Conservation (phyloP, 2,329 filamentous ascomycete species). For the Aaosphaeria arxii region DNA sequence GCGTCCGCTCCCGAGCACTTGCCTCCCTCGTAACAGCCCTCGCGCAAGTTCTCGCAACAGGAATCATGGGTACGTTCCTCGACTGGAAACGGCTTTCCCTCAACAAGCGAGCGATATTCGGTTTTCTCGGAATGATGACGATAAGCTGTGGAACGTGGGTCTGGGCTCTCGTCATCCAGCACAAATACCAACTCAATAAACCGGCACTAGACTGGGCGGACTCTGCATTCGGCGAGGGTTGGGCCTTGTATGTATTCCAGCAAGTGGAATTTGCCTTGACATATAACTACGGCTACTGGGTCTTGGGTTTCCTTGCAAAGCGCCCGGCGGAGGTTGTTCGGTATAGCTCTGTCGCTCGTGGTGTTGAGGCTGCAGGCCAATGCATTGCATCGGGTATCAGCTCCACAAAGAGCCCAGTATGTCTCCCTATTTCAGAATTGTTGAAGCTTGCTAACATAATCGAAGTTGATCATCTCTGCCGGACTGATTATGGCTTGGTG, state of each 20-base stretch:
- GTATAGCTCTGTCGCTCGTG: slow-evolving; percentile 20
- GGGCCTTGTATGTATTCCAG: slow-evolving; percentile 34
- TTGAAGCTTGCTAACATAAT: too few relatives aligned
- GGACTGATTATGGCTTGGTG: slow-evolving; percentile 22
- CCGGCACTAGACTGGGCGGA: slow-evolving; percentile 27
- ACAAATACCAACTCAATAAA: slow-evolving; percentile 17
- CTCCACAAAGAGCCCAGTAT: slow-evolving; percentile 18
- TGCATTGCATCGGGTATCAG: slow-evolving; percentile 29
- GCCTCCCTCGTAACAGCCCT: slow-evolving; percentile 18
- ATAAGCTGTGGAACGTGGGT: slow-evolving; percentile 26
- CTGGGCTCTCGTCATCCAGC: slow-evolving; percentile 27
- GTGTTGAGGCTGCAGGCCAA: slow-evolving; percentile 24
- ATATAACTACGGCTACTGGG: slow-evolving; percentile 37
- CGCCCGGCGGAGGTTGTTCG: slow-evolving; percentile 20
- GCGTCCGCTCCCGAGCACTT: slow-evolving; percentile 11
- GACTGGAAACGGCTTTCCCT: slow-evolving; percentile 17
- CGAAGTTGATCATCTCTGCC: slow-evolving; percentile 11
- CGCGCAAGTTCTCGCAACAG: slow-evolving; percentile 18
- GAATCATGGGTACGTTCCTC: slow-evolving; percentile 21
- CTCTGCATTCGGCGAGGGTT: slow-evolving; percentile 19
- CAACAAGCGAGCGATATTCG: slow-evolving; percentile 16
- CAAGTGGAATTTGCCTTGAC: slow-evolving; percentile 30
- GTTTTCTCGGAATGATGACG: slow-evolving; percentile 19
- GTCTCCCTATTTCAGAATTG: not conserved
- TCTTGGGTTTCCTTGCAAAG: slow-evolving; percentile 26